These are phyloP conservation scores for Ceriops zippeliana DNA, from an alignment of 345 rosid species.

Conservation along the genomic window DNA sequence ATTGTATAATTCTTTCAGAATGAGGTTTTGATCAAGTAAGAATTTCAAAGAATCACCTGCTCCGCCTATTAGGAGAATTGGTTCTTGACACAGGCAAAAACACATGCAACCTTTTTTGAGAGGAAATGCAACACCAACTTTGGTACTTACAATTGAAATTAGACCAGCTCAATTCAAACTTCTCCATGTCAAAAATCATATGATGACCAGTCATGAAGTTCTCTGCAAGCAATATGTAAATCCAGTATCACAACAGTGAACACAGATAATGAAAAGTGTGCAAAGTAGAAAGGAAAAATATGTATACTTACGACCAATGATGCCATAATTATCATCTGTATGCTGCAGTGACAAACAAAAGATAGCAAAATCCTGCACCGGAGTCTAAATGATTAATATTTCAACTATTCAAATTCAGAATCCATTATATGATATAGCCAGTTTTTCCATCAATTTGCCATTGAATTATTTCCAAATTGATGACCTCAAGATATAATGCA, in stretches of 20 bases:
- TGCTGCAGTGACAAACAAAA: slow-evolving; percentile 30
- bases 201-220: slow-evolving; percentile 40
- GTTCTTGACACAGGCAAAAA: not conserved
- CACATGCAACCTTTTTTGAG: not conserved
- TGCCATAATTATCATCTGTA: slow-evolving; percentile 19
- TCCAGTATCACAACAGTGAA: not conserved
- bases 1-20: not conserved
- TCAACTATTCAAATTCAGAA: not conserved
- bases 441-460: slow-evolving; percentile 3
- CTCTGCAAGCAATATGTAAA: slow-evolving; percentile 30
- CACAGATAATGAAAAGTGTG: not conserved
- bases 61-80: not conserved
- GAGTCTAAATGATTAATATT: not conserved
- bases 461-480: not conserved
- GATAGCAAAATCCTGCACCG: slow-evolving; percentile 25
- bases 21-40: not conserved
- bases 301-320: slow-evolving; percentile 35
- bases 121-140: not conserved
- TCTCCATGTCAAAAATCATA: slow-evolving; percentile 38
- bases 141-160: slow-evolving; percentile 34
- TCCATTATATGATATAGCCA: not conserved
- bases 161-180: slow-evolving; percentile 39
- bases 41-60: not conserved
- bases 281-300: not conserved
- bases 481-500: too few relatives aligned